These are phyloP conservation scores for Daldinia bambusicola DNA, from an alignment of 495 filamentous ascomycete genomes.

Conservation along the genomic window DNA sequence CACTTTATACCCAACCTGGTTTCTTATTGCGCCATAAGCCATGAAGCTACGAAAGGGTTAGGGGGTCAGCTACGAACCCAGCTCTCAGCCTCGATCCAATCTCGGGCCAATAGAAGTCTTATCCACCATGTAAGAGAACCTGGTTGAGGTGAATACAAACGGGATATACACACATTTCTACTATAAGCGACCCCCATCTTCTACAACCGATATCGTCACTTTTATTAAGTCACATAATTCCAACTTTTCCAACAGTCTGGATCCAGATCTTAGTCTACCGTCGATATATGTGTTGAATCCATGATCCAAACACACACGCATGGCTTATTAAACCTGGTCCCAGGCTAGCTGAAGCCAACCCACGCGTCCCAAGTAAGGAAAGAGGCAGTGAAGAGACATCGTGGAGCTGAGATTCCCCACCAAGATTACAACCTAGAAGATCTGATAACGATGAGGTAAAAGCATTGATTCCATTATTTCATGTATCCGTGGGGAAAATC, in stretches of 20 bases:
- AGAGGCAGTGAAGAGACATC: slow-evolving; percentile 7
- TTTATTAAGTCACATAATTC: background rate
- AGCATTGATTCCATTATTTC: background rate
- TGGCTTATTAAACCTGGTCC: background rate
- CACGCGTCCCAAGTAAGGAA: slow-evolving; percentile 6
- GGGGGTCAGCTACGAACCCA: slow-evolving; percentile 21
- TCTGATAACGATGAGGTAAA: slow-evolving; percentile 35
- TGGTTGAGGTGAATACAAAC: slow-evolving; percentile 16
- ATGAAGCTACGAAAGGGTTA: background rate
- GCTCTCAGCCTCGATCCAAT: slow-evolving; percentile 29
- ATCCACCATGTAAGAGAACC: background rate
- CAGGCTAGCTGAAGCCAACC: slow-evolving; percentile 10
- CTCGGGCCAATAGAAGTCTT: slow-evolving; percentile 15
- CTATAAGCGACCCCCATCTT: background rate
- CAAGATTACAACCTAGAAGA: slow-evolving; percentile 2
- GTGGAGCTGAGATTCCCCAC: slow-evolving; percentile 12
- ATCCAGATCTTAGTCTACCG: slow-evolving; percentile 26
- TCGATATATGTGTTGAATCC: background rate
- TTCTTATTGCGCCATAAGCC: slow-evolving; percentile 16
- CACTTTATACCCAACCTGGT: slow-evolving; percentile 4
- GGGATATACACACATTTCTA: slow-evolving; percentile 4
- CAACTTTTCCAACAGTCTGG: slow-evolving; percentile 34
- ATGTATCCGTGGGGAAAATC: background rate
- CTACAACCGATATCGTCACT: slow-evolving; percentile 6
- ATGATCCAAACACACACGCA: background rate